phyloP scores from a whole-genome alignment of 257 asterid genomes.

The Jasminum sambac region DNA sequence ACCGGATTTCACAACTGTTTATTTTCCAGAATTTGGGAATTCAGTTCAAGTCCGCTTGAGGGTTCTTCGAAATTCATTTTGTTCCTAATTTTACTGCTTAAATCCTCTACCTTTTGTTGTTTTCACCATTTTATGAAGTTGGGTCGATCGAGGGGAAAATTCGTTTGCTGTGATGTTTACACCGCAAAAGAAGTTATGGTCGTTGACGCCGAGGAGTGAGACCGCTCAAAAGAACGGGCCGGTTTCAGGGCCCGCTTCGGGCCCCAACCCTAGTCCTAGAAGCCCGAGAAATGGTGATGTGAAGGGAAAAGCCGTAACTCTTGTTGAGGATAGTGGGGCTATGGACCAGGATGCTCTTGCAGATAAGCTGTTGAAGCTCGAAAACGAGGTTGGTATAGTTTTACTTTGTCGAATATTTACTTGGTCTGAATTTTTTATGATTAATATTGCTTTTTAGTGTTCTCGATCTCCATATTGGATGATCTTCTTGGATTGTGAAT shows the following conservation, averaged over 20 bases:
- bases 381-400: conserved; percentile 65
- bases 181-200: conserved; percentile 71
- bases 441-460: background rate
- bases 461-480: conserved; percentile 16
- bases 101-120: conserved; percentile 7
- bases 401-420: conserved; percentile 21
- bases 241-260: conserved; percentile 40
- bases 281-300: conserved; percentile 49
- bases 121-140: conserved; percentile 25
- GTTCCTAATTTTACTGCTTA: conserved; percentile 21
- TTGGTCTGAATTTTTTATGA: conserved; percentile 2
- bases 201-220: conserved; percentile 65
- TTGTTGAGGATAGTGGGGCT: conserved; percentile 37
- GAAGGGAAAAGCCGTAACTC: conserved; percentile 50
- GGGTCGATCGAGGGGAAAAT: conserved; percentile 35
- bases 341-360: conserved; percentile 57
- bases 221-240: conserved; percentile 49
- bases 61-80: conserved; percentile 33
- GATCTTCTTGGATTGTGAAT: conserved; percentile 17
- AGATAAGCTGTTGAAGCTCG: conserved; percentile 56
- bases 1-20: conserved; percentile 63
- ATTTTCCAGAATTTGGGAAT: conserved; percentile 68
- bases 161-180: conserved; percentile 51
- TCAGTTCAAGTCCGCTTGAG: conserved; percentile 72
- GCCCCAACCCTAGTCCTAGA: conserved; percentile 35